Evolutionary conservation across 2,329 filamentous ascomycete species (phyloP).

Genomic region (Aspergillus sp.): DNA sequence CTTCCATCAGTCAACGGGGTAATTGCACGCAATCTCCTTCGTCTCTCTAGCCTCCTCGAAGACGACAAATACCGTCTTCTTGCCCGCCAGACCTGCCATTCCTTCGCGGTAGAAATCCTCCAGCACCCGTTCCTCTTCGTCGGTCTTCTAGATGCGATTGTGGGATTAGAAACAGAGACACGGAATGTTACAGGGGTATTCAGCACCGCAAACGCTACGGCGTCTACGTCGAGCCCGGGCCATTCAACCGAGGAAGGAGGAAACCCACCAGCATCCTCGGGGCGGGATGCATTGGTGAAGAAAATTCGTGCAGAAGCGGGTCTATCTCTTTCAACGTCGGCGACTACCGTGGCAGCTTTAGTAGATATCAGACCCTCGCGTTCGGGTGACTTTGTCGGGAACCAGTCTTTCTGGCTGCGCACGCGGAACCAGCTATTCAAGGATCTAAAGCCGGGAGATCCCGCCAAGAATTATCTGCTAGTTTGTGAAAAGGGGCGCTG

Average conservation of each 20-base stretch:
- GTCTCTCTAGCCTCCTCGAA: slow-evolving; percentile 68
- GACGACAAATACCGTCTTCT: slow-evolving; percentile 63
- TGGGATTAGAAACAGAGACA: slow-evolving; percentile 71
- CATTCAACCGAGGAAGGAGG: slow-evolving; percentile 17
- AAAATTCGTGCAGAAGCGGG: slow-evolving; percentile 37
- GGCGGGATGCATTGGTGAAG: slow-evolving; percentile 30
- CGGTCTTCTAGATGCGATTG: slow-evolving; percentile 73
- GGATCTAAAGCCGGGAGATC: slow-evolving; percentile 33
- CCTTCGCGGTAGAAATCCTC: slow-evolving; percentile 87
- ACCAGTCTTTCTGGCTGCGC: slow-evolving; percentile 40
- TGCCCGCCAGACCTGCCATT: slow-evolving; percentile 72
- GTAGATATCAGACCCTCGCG: slow-evolving; percentile 38
- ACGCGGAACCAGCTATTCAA: slow-evolving; percentile 38
- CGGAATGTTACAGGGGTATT: slow-evolving; percentile 59
- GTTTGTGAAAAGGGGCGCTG: slow-evolving; percentile 41
- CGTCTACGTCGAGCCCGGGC: slow-evolving; percentile 11
- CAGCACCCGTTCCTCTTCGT: slow-evolving; percentile 93
- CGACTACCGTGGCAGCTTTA: slow-evolving; percentile 33
- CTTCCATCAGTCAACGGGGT: slow-evolving; percentile 88
- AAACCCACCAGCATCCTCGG: slow-evolving; percentile 19
- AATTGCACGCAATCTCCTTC: slow-evolving; percentile 83
- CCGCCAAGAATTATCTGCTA: slow-evolving; percentile 40
- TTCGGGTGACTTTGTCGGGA: slow-evolving; percentile 33
- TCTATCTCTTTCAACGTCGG: slow-evolving; percentile 32
- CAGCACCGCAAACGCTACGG: slow-evolving; percentile 31